Conservation (phyloP, 768 basidiomycete genomes). For the Mycena kentingensis region DNA sequence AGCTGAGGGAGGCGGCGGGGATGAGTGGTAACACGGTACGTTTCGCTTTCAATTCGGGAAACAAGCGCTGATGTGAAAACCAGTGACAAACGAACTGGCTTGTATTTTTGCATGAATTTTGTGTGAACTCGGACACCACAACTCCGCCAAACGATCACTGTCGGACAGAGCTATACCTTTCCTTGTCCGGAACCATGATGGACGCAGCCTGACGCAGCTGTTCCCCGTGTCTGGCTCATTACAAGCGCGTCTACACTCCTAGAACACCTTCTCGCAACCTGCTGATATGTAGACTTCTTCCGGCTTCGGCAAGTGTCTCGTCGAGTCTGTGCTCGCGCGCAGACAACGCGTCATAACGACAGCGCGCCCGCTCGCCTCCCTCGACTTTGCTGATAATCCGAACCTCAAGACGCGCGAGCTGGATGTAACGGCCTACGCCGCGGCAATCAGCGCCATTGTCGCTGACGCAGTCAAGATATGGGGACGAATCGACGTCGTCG, state of each 20-base stretch:
- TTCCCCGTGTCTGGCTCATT: conserved; percentile 19
- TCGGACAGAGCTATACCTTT: not conserved
- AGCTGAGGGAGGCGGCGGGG: conserved; percentile 43
- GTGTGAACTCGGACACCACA: too few relatives aligned
- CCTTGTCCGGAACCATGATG: not conserved
- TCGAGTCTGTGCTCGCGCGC: conserved; percentile 38
- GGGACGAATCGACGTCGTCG: conserved; percentile 44
- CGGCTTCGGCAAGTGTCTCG: conserved; percentile 44
- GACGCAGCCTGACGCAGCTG: conserved; percentile 5
- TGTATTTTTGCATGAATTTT: too few relatives aligned
- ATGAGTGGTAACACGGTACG: conserved; percentile 16
- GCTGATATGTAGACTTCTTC: conserved; percentile 39
- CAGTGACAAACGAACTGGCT: too few relatives aligned
- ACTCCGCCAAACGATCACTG: too few relatives aligned
- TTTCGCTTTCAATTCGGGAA: too few relatives aligned
- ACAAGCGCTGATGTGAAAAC: too few relatives aligned
- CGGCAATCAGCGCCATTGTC: conserved; percentile 33
- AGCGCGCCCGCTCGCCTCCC: conserved; percentile 37
- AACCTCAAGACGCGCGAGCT: conserved; percentile 35
- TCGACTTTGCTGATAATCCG: conserved; percentile 26
- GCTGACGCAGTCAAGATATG: conserved; percentile 36
- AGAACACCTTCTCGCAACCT: not conserved
- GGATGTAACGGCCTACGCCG: conserved; percentile 38
- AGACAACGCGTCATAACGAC: conserved; percentile 49
- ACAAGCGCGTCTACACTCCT: conserved; percentile 8